Conservation (phyloP, 2,329 filamentous ascomycete species). For the Pseudogymnoascus sp. region DNA sequence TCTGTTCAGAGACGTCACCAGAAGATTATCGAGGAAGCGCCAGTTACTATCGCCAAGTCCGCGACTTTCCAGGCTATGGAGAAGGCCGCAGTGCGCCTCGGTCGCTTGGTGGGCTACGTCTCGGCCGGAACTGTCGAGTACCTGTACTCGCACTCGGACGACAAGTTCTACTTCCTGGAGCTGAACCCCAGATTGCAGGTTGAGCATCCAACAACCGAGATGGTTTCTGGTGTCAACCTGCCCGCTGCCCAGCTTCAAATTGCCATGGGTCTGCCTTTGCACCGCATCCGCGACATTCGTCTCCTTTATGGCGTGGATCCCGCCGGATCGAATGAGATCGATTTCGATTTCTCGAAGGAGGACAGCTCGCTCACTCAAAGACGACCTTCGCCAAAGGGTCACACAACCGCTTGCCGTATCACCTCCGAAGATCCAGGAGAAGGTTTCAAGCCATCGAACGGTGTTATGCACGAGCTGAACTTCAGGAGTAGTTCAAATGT, state of each 20-base stretch:
- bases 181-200: conserved; percentile 98
- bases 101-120: conserved; percentile 92
- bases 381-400: conserved; percentile 85
- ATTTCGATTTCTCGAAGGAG: conserved; percentile 90
- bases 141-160: conserved; percentile 92
- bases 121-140: conserved; percentile 99
- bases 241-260: conserved; percentile 96
- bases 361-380: conserved; percentile 78
- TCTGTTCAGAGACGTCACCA: conserved; percentile 97
- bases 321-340: conserved; percentile 75
- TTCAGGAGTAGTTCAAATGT: conserved; percentile 98
- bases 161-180: conserved; percentile 99
- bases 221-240: conserved; percentile 96
- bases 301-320: conserved; percentile 93
- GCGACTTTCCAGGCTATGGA: conserved; percentile 94
- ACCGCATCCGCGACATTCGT: conserved; percentile 92
- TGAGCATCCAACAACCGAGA: conserved; percentile 98
- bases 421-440: conserved; percentile 98
- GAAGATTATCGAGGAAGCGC: conserved; percentile 99
- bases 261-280: conserved; percentile 95
- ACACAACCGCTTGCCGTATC: conserved; percentile 97
- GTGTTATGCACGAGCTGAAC: conserved; percentile 98
- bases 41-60: conserved; percentile 87
- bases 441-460: conserved; percentile 98
- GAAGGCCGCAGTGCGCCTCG: conserved; percentile 87